Base-by-base conservation (phyloP, 2,329 filamentous ascomycete species). In the Orbilia javanica region DNA sequence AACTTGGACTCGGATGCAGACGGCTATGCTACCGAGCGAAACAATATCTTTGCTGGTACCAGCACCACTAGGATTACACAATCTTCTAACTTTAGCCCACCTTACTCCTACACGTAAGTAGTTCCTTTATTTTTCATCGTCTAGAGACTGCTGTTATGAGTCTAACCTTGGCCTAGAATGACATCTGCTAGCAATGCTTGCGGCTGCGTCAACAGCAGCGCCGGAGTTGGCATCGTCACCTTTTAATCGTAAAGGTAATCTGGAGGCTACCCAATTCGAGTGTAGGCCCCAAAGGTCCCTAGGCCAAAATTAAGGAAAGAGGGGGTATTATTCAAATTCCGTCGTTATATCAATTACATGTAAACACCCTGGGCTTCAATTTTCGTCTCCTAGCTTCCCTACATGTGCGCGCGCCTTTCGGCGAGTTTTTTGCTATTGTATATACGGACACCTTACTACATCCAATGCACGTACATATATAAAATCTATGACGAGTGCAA, bases 1-100 rank as follows among this genome's bases (percentile, higher is more conserved):
- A 81, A 85, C 76, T 83, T 86, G 34, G 86, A 88, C 81, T 87
- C 86, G 27, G 83, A 85, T 4, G 83, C 85, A 62, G 83, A 83
- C 2, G 86, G 86, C 0, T 87, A 84, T 65, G 85, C 86, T 4
- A 82, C 86, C 20, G 81, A 84, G 34, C 83, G 80, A 7, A 84
- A 86, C 79, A 87, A 87, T 70, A 81, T 87, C 78, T 87, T 86
- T 57, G 0, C 60, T 34, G 84, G 82, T 39, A 82, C 83, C 74
- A 83, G 82, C 46, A 81, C 81, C 7, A 82, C 81, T 2, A 78
- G 80, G 3, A 85, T 85, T 44, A 84, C 84, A 0, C 83, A 84
- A 79, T 79, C 80, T 22, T 82, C 82, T 34, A 83, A 81, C 42
- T 80, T 84, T 29, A 82, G 81, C 10, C 82, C 83, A 31, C 83